These are phyloP conservation scores for Blastobotrys elegans DNA, from an alignment of 1,139 yeast species.

Conservation along the genomic window DNA sequence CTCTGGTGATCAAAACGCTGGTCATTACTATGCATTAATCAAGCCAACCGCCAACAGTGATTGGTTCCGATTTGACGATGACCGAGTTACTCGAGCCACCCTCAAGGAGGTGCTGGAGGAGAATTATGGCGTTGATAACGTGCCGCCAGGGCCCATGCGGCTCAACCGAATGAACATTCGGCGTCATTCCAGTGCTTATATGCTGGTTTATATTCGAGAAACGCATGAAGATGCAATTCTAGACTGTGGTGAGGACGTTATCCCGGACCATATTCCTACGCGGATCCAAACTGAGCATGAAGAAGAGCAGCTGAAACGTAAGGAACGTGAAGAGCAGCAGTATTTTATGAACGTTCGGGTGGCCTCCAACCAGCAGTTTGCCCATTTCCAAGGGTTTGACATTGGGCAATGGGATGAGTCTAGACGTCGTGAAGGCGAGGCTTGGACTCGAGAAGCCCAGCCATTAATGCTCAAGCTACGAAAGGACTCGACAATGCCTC, in stretches of 20 bases:
- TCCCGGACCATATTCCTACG: conserved; percentile 66
- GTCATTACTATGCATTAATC: conserved; percentile 92
- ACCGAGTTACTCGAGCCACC: conserved; percentile 84
- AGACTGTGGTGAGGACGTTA: conserved; percentile 51
- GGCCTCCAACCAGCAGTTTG: conserved; percentile 49
- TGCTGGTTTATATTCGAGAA: conserved; percentile 88
- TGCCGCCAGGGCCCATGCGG: conserved; percentile 13
- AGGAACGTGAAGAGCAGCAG: conserved; percentile 74
- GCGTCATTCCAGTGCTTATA: conserved; percentile 90
- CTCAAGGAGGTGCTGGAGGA: conserved; percentile 82
- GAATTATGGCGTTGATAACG: conserved; percentile 72
- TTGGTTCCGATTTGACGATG: conserved; percentile 96
- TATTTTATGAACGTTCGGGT: conserved; percentile 60
- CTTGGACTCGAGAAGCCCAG: conserved; percentile 33
- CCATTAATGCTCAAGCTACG: conserved; percentile 52
- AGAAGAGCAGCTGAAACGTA: conserved; percentile 52
- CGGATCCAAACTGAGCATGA: conserved; percentile 59
- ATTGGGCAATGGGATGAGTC: conserved; percentile 40
- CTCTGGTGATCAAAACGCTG: conserved; percentile 91
- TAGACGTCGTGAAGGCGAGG: conserved; percentile 25
- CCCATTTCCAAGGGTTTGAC: conserved; percentile 69
- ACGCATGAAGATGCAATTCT: conserved; percentile 53
- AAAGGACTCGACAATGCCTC: conserved; percentile 51
- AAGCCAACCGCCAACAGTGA: conserved; percentile 66
- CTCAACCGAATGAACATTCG: conserved; percentile 35